Evolutionary conservation across 352 stramenopile species (phyloP), one percentile per base, ranked within the genome.

Genomic region (Pythium pyrilobum): DNA sequence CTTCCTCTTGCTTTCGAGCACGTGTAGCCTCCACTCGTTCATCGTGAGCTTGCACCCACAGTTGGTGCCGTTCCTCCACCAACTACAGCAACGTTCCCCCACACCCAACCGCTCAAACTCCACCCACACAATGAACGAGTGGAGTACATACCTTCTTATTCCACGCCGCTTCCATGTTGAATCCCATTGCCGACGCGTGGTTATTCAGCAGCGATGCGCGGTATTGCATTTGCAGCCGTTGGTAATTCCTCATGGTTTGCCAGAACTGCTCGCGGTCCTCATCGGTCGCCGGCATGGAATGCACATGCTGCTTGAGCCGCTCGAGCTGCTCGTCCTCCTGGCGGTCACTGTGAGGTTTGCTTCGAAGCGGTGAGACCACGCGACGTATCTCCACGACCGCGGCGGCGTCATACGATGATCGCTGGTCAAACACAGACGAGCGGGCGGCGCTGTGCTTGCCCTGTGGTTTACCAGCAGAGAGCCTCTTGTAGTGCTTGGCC

Each of bases 91-190:
- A 12, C 33, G n/a, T n/a, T n/a, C n/a, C n/a, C n/a, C n/a, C n/a
- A 38, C 16, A 10, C 48, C 13, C 24, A 62, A 28, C 21, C 11
- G 38, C 10, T 8, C 18, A 24, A 44, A 44, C 18, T 21, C 10
- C 15, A 11, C 9, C 38, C 9, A 44, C 10, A 21, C 20, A 20
- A 44, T 24, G n/a, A n/a, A n/a, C n/a, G n/a, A 36, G 8, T 8
- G 8, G 31, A 36, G 15, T 36, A 62, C 40, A 1, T 48, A 86
- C 75, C 64, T 66, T 55, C 63, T 52, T 68, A 33, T 74, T 74
- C 52, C 77, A 84, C 27, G 75, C 72, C 27, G 75, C 66, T 55
- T 82, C 64, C 58, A 75, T 72, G 47, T 86, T 86, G 44, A 82
- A 86, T 0, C 68, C 66, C 50, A 86, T 73, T 2, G 67, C 66